Conservation (phyloP, 2,329 filamentous ascomycete species). For the Cladosporium sphaerospermum region DNA sequence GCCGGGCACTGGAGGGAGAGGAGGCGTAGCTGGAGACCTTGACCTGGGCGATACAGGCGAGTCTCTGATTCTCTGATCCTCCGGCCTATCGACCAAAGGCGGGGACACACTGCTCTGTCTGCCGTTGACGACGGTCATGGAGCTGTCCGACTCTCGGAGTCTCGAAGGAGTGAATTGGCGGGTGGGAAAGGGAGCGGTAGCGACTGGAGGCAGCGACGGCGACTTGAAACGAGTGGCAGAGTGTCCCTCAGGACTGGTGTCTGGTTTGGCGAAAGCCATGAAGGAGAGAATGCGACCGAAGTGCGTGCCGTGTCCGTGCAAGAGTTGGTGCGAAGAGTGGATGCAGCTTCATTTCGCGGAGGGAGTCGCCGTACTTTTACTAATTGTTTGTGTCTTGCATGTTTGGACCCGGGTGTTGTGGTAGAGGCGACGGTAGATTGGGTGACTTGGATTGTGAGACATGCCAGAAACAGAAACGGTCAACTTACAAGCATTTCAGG, state of each 20-base stretch:
- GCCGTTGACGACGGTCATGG: not conserved
- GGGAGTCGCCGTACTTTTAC: slow-evolving; percentile 2
- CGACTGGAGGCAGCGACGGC: not conserved
- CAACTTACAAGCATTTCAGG: not conserved
- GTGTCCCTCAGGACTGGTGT: not conserved
- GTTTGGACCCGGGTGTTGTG: not conserved
- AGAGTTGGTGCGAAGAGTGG: not conserved
- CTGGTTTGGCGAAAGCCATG: not conserved
- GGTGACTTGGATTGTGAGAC: not conserved
- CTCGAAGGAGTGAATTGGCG: not conserved
- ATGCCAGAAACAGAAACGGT: not conserved
- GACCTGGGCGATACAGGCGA: slow-evolving; percentile 6
- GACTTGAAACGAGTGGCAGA: slow-evolving; percentile 7
- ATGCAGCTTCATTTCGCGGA: not conserved
- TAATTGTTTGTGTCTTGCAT: slow-evolving; percentile 9
- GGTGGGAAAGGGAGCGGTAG: slow-evolving; percentile 1
- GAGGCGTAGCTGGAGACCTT: slow-evolving; percentile 1
- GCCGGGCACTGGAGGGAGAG: slow-evolving; percentile 2
- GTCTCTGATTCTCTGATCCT: slow-evolving; percentile 3
- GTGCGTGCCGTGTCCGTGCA: slow-evolving; percentile 3
- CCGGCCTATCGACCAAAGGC: not conserved
- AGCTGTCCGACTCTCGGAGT: not conserved
- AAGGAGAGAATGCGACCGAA: not conserved
- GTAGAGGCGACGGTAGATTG: not conserved
- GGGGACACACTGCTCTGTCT: slow-evolving; percentile 1